Base-by-base conservation (phyloP, 2,329 filamentous ascomycete species). In the Rutstroemia sydowiana region DNA sequence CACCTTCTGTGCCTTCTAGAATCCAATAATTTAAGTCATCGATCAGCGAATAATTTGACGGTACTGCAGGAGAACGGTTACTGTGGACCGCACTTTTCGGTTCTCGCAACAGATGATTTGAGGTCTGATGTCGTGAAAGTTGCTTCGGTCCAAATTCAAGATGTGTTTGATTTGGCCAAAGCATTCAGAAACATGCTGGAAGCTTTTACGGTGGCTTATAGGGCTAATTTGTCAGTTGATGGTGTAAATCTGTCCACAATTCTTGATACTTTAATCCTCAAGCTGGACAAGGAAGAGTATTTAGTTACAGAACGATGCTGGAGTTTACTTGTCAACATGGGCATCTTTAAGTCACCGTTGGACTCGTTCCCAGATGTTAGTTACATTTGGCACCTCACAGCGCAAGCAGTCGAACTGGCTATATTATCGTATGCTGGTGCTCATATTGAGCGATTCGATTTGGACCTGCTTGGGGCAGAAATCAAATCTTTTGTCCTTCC, bases 401-500 rank as follows among this genome's bases (percentile, higher is more conserved):
- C 31, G 23, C 43, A 57, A 32, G 44, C 28, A 1, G 36, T 57
- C 13, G 45, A 58, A 20, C 43, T 58, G 5, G 51, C 30, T 10
- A 36, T 56, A 3, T 14, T 55, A 7, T 56, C 51, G 7, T 58
- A 58, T n/a, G 51, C 45, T 31, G 54, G 56, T 7, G 46, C 56
- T 20, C 54, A 58, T 51, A 31, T 57, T 6, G 34, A 41, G 21
- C 31, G 31, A 2, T 47, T 56, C 13, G 53, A 57, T 28, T 3
- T 31, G 9, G 20, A 48, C 10, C 28, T 54, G 10, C 28, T 52
- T 10, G 43, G 28, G 9, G 8, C 3, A 5, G 36, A 50, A n/a
- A n/a, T 42, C 18, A 14, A 16, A 16, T 50, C 23, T 13, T 45
- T 50, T 6, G 13, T 30, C 13, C 5, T 50, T 21, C 51, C 39